phyloP scores from a whole-genome alignment of 164 flowering plant species.

The Aristolochia californica region DNA sequence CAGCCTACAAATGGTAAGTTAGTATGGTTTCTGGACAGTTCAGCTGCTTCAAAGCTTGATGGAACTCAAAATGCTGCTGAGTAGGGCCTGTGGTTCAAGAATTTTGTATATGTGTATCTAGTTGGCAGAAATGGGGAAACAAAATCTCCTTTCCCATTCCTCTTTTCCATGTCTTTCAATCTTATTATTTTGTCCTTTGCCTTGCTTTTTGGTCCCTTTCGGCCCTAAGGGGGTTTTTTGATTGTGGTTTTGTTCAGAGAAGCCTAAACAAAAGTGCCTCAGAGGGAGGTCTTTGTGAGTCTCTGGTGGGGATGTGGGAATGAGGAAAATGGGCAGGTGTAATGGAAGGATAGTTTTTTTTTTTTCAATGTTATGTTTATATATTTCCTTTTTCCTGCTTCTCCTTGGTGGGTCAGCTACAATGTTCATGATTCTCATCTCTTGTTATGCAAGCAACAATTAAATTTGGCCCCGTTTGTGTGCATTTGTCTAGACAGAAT shows the following conservation, averaged over 20 bases:
- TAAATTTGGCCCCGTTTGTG: too few relatives aligned
- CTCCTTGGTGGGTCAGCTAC: too few relatives aligned
- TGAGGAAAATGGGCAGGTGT: too few relatives aligned
- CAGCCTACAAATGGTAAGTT: conserved; percentile 46
- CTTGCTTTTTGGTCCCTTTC: neutral
- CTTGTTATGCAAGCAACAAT: too few relatives aligned
- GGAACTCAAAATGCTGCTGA: conserved; percentile 14
- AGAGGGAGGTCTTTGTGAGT: neutral
- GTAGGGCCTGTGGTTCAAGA: conserved; percentile 11
- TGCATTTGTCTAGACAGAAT: too few relatives aligned
- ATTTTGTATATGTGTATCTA: conserved; percentile 22
- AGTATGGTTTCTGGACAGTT: conserved; percentile 68
- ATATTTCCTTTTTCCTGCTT: too few relatives aligned
- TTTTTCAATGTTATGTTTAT: too few relatives aligned
- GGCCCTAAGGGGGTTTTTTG: neutral
- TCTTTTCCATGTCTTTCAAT: neutral
- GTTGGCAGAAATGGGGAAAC: conserved; percentile 10
- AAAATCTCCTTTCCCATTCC: neutral
- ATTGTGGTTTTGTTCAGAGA: neutral
- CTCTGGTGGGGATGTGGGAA: conserved; percentile 7
- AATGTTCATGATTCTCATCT: too few relatives aligned
- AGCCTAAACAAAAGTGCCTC: neutral
- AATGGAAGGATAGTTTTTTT: too few relatives aligned
- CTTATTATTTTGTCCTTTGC: neutral
- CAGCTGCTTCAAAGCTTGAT: conserved; percentile 52